These are phyloP conservation scores for Fusarium sp. DNA, from an alignment of 2,329 filamentous ascomycete genomes.

Conservation along the genomic window DNA sequence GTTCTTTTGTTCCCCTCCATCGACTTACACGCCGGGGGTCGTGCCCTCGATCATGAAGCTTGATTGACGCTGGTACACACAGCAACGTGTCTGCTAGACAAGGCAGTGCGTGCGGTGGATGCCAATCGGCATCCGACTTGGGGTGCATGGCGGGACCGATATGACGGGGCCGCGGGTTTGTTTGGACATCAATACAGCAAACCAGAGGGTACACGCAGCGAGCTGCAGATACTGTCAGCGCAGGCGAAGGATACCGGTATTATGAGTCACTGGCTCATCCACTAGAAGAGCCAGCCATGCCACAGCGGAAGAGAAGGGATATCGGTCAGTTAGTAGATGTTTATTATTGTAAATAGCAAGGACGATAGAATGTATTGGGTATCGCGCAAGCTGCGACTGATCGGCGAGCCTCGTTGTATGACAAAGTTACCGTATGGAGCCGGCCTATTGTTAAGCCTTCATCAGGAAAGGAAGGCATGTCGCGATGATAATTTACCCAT, in stretches of 20 bases:
- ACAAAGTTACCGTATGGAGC: slow-evolving; percentile 7
- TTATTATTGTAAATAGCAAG: not conserved
- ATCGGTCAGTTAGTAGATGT: slow-evolving; percentile 11
- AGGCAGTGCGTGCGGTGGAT: slow-evolving; percentile 42
- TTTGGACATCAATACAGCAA: slow-evolving; percentile 52
- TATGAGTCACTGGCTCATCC: slow-evolving; percentile 48
- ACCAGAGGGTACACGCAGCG: slow-evolving; percentile 41
- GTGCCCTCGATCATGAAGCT: slow-evolving; percentile 31
- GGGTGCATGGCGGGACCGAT: slow-evolving; percentile 47
- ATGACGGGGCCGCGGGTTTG: slow-evolving; percentile 46
- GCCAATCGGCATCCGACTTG: slow-evolving; percentile 49
- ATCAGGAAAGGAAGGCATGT: slow-evolving; percentile 26
- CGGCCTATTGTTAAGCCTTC: slow-evolving; percentile 17
- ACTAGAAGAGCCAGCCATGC: slow-evolving; percentile 29
- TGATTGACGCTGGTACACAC: slow-evolving; percentile 35
- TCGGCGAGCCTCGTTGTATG: slow-evolving; percentile 21
- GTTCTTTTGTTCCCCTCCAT: slow-evolving; percentile 20
- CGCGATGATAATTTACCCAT: slow-evolving; percentile 21
- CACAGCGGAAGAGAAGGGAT: not conserved
- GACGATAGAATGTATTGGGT: slow-evolving; percentile 1
- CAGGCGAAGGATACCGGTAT: slow-evolving; percentile 28
- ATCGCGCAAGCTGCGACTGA: slow-evolving; percentile 19
- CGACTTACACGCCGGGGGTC: slow-evolving; percentile 43
- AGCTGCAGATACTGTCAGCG: slow-evolving; percentile 41
- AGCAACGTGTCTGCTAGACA: slow-evolving; percentile 45